phyloP scores from a whole-genome alignment of 352 stramenopile genomes.

The Salisapilia sapeloensis region DNA sequence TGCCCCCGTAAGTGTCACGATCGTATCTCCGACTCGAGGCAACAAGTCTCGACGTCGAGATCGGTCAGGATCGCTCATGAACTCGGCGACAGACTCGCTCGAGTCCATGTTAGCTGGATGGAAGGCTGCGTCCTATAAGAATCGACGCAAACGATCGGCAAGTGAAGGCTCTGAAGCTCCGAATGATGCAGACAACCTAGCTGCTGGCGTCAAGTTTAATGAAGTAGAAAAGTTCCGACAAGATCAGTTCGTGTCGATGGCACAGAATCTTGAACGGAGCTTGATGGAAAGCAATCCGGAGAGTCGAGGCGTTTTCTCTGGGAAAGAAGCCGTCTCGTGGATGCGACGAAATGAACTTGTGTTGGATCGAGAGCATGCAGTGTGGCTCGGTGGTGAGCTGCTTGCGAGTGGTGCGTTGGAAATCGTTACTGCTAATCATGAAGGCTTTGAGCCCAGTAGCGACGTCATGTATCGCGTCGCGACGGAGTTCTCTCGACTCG shows the following conservation, averaged over 20 bases:
- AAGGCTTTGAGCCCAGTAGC: conserved; percentile 4
- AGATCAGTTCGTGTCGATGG: conserved; percentile 60
- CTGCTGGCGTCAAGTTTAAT: conserved; percentile 12
- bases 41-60: conserved; percentile 18
- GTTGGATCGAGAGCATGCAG: conserved; percentile 37
- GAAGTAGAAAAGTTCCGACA: conserved; percentile 64
- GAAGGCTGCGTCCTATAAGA: conserved; percentile 19
- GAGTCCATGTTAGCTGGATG: conserved; percentile 47
- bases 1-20: conserved; percentile 23
- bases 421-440: conserved; percentile 1
- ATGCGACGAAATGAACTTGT: conserved; percentile 73
- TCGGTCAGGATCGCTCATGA: conserved; percentile 44
- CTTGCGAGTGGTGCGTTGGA: conserved; percentile 40
- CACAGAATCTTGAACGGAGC: conserved; percentile 50
- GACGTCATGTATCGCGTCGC: conserved; percentile 4
- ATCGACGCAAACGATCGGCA: conserved; percentile 25
- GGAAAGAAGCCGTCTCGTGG: conserved; percentile 40
- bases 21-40: too few relatives aligned
- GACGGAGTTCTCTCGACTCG: conserved; percentile 1
- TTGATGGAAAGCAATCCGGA: conserved; percentile 21
- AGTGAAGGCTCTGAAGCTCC: conserved; percentile 30
- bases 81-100: conserved; percentile 41
- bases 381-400: conserved; percentile 62
- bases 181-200: conserved; percentile 1
- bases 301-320: conserved; percentile 30